Conservation (phyloP, 176 grass and related monocot species). For the Oryza punctata region DNA sequence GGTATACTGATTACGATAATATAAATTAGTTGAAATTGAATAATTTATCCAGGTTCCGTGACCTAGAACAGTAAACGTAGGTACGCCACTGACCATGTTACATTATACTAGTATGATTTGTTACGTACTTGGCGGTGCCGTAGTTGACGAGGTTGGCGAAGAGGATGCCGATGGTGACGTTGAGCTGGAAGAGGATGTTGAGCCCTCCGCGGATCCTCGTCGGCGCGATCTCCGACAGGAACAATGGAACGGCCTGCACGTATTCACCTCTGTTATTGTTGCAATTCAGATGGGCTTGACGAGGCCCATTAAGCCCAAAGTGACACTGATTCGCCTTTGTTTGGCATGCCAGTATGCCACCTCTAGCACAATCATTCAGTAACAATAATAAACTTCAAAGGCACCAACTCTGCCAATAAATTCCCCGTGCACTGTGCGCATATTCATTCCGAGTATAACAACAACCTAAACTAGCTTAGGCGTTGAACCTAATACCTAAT, state of each 20-base stretch:
- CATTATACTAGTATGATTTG: too few species aligned
- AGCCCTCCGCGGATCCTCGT: constrained; percentile 86
- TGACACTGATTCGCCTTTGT: neutral
- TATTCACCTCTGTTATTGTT: neutral
- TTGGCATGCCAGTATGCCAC: neutral
- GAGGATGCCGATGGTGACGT: constrained; percentile 91
- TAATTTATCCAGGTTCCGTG: too few species aligned
- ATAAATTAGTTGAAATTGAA: too few species aligned
- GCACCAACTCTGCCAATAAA: neutral
- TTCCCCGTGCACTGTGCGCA: neutral
- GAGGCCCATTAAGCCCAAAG: neutral
- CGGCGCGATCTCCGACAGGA: constrained; percentile 87
- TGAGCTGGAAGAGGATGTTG: constrained; percentile 97
- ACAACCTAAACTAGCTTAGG: neutral
- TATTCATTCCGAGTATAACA: neutral
- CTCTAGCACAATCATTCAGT: neutral
- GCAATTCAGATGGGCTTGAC: neutral
- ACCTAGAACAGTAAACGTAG: too few species aligned
- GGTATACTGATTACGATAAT: too few species aligned
- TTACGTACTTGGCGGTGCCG: constrained; percentile 55
- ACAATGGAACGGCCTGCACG: constrained; percentile 88
- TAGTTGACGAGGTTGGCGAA: constrained; percentile 87
- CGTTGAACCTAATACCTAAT: neutral
- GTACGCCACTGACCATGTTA: too few species aligned
- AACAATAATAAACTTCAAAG: neutral